A percentile compares a stretch with the other conserved stretches of the same genome.
Conservation (phyloP, 1,284 basidiomycete genomes). For the Cutaneotrichosporon sp. region DNA sequence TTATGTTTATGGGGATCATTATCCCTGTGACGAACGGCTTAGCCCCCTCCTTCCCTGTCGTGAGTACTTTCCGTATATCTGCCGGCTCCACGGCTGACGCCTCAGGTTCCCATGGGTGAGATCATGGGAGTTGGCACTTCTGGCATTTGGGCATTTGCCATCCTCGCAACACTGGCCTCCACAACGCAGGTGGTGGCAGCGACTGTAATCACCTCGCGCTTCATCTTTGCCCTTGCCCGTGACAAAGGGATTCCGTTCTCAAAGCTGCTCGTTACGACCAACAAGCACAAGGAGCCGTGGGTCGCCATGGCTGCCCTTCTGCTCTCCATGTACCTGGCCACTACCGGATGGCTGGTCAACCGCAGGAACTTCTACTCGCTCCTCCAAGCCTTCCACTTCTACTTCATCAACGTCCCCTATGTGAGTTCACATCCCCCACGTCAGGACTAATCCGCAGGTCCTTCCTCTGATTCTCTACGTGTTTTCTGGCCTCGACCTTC, state of each 20-base stretch:
- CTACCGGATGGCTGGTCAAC: not conserved
- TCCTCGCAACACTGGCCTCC: slow-evolving; percentile 35
- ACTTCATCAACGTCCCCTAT: not conserved
- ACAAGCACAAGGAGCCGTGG: slow-evolving; percentile 39
- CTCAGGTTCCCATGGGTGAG: not conserved
- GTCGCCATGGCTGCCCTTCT: slow-evolving; percentile 47
- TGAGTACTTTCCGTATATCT: not conserved
- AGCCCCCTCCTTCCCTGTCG: not conserved
- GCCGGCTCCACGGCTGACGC: not conserved
- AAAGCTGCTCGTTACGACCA: slow-evolving; percentile 38
- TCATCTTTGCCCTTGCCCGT: slow-evolving; percentile 50
- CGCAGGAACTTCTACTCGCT: not conserved
- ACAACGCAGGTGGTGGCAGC: slow-evolving; percentile 47
- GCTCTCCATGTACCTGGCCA: not conserved
- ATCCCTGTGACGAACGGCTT: not conserved
- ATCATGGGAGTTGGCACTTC: not conserved
- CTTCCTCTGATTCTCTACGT: slow-evolving; percentile 4
- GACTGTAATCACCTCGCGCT: slow-evolving; percentile 50
- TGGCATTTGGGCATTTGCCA: slow-evolving; percentile 6
- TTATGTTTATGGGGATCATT: not conserved
- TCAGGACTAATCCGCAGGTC: not conserved
- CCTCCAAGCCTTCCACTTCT: not conserved
- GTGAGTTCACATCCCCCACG: not conserved
- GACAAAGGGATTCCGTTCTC: slow-evolving; percentile 52
- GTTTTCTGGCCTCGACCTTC: not conserved